Base-by-base conservation (phyloP, 2,329 filamentous ascomycete species). In the Penicillium vulpinum region DNA sequence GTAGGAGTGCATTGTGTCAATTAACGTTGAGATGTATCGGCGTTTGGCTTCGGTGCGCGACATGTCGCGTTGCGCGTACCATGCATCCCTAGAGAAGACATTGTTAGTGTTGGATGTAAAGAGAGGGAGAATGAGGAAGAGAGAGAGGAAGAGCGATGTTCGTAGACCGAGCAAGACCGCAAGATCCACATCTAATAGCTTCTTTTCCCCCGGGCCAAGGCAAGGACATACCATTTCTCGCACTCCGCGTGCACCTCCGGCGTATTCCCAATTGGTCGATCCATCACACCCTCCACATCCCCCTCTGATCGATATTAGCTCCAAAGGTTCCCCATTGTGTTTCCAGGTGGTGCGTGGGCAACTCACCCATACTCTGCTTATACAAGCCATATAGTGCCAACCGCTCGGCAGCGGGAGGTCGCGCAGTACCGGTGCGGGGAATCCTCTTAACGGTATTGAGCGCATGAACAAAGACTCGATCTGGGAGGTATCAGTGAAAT, bases 381-480 rank as follows among this genome's bases (percentile, higher is more conserved):
- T 99, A 99, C 64, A 99, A 83, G 62, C 94, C 94, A 88, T 99
- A 99, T 60, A 99, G 88, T 57, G 90, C 89, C 66, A 99, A 82
- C 56, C 94, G 88, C 70, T 95, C 92, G 59, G 84, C 81, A 2
- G 92, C 85, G 46, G 94, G 94, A 44, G 94, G 94, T 61, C 94
- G 89, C 61, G 91, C 87, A 51, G 91, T 91, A 62, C 94, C 93
- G 18, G 92, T 96, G 71, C 94, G 93, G 67, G 90, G 90, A 67
- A 99, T 95, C 78, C 95, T 95, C 78, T 97, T 97, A 69, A 99
- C 93, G 24, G 94, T 97, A 79, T 96, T 97, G 76, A 99, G 89
- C 64, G 94, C 94, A 85, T 99, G 93, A 75, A 95, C 93, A 77
- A 99, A 99, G 72, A 99, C 94, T 77, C 94, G 89, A 80, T 99